Conservation (phyloP, 805 yeast species). For the Blastobotrys mokoenaii region DNA sequence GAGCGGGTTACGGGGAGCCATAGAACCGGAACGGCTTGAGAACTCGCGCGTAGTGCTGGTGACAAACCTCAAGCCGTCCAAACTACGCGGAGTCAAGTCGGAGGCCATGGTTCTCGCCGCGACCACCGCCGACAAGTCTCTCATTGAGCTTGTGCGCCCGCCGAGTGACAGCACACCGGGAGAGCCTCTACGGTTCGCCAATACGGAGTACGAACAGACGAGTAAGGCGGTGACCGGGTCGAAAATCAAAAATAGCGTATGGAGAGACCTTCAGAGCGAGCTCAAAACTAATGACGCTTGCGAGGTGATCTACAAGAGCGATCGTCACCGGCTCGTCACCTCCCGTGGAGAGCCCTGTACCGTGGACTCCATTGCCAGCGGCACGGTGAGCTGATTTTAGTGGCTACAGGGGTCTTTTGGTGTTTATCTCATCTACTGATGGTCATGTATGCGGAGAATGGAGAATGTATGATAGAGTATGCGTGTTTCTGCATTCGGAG, state of each 20-base stretch:
- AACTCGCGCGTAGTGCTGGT: constrained; percentile 42
- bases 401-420: too few species aligned
- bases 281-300: not conserved
- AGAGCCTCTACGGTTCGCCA: constrained; percentile 31
- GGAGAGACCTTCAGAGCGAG: not conserved
- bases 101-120: constrained; percentile 67
- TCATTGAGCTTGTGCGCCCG: constrained; percentile 42
- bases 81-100: constrained; percentile 53
- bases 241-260: not conserved
- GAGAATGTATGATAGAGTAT: too few species aligned
- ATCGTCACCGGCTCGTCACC: too few species aligned
- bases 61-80: constrained; percentile 50
- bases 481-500: too few species aligned
- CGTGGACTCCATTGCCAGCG: not conserved
- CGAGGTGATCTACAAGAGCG: not conserved
- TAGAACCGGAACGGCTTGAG: constrained; percentile 34
- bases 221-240: not conserved
- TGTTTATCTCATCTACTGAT: too few species aligned
- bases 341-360: too few species aligned
- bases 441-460: too few species aligned
- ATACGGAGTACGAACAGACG: too few species aligned
- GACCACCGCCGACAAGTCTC: constrained; percentile 19
- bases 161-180: constrained; percentile 36
- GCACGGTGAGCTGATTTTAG: not conserved
- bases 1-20: constrained; percentile 46